Percentiles rank a stretch among this genome's conserved stretches.
phyloP scores from a whole-genome alignment of 306 rosid genomes.

The Mimosa pudica region DNA sequence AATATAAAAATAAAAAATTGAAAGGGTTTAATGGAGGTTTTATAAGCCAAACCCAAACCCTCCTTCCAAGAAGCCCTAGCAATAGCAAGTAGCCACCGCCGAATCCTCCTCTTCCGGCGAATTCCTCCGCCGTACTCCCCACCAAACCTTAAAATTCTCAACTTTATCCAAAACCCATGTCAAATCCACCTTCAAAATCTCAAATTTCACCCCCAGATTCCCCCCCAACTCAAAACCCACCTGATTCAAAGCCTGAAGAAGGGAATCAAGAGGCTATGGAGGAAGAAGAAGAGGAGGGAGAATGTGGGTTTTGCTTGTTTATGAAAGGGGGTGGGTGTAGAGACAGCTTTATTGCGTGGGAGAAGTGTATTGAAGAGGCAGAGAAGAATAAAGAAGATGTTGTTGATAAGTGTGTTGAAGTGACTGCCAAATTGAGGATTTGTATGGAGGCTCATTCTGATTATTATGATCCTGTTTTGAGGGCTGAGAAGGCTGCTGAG shows the following conservation, averaged over 20 bases:
- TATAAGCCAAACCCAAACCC: background rate
- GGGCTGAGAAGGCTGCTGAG: constrained; percentile 24
- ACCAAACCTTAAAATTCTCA: background rate
- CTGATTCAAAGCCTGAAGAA: background rate
- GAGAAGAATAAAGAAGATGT: constrained; percentile 16
- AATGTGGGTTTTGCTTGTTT: constrained; percentile 23
- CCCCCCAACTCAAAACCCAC: background rate
- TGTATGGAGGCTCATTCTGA: constrained; percentile 24
- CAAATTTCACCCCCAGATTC: background rate
- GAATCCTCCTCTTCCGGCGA: background rate
- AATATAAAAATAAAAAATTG: background rate
- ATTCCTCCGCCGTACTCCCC: background rate
- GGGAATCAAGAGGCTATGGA: background rate
- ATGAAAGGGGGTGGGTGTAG: constrained; percentile 27
- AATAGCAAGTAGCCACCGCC: background rate
- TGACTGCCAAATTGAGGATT: constrained; percentile 4
- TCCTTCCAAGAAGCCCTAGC: background rate
- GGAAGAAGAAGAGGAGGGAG: constrained; percentile 5
- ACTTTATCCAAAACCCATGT: constrained; percentile 16
- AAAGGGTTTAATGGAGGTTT: constrained; percentile 35
- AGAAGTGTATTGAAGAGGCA: constrained; percentile 21
- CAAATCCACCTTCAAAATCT: background rate
- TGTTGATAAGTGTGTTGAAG: constrained; percentile 20
- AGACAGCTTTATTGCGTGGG: constrained; percentile 22
- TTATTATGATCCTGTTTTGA: constrained; percentile 17